These are phyloP conservation scores for Schizosaccharomyces octosporus DNA, from an alignment of 805 yeast genomes.

Conservation along the genomic window DNA sequence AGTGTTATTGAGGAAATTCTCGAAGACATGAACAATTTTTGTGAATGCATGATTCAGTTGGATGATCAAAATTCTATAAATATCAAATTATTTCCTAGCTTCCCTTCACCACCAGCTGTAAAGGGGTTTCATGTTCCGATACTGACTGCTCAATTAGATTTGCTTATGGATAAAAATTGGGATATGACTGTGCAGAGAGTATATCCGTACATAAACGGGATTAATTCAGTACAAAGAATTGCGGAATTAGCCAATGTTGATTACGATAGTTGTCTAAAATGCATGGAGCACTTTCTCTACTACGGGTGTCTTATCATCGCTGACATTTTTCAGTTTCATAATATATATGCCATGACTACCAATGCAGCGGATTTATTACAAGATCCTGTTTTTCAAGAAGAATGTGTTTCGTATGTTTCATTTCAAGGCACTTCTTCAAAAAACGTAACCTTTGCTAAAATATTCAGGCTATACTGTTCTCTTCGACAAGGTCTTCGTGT, in stretches of 20 bases:
- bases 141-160: constrained; percentile 50
- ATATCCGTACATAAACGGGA: constrained; percentile 65
- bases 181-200: constrained; percentile 77
- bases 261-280: constrained; percentile 49
- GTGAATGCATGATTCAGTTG: constrained; percentile 85
- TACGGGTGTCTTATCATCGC: constrained; percentile 62
- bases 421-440: constrained; percentile 16
- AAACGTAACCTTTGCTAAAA: neutral
- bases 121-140: constrained; percentile 75
- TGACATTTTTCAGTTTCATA: constrained; percentile 74
- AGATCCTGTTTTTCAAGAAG: constrained; percentile 41
- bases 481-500: constrained; percentile 56
- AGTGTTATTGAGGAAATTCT: constrained; percentile 69
- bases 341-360: constrained; percentile 74
- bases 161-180: constrained; percentile 74
- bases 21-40: constrained; percentile 81
- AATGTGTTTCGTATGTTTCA: constrained; percentile 60
- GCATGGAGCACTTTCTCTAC: constrained; percentile 64
- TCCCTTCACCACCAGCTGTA: constrained; percentile 54
- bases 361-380: constrained; percentile 42
- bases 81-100: constrained; percentile 77
- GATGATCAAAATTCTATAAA: constrained; percentile 77
- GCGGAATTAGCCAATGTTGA: constrained; percentile 64
- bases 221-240: constrained; percentile 57
- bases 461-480: constrained; percentile 42